Evolutionary conservation across 163 green algal species (phyloP), one percentile per base, ranked within the genome.

Genomic region (Scenedesmus sp.): DNA sequence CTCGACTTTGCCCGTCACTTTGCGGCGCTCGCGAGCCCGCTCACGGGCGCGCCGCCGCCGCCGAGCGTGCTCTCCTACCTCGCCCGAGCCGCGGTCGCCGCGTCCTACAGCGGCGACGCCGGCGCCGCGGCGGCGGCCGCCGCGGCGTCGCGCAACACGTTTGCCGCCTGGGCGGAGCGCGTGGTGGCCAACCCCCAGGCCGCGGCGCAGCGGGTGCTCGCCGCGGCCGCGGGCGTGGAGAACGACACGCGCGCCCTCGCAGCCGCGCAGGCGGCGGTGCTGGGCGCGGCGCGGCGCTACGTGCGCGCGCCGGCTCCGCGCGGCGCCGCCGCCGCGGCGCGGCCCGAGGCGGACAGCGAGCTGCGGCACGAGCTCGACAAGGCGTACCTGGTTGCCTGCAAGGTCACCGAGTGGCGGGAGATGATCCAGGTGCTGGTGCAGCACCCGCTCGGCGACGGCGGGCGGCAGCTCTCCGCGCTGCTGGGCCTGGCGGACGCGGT

Each of bases 351-450:
- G 9, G 53, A 65, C 34, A 54, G 51, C 5, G 62, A 24, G 5
- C 6, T 77, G 11, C 36, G 69, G 5, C 22, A 54, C 57, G 54
- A 77, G 33, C 48, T 77, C 24, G 69, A 77, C 50, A 77, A 29
- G 34, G 69, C 69, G 4, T 77, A 77, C 48, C 54, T 77, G 36
- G 54, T 44, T 60, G 69, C 69, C 20, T 77, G 69, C 20, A 77
- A 77, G 11, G 57, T 45, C 10, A 77, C 51, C 5, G 67, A 77
- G 42, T 77, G 67, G 67, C 33, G 67, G 34, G 67, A 77, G 6
- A 77, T 77, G 67, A 77, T 65, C 22, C 11, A 77, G 69, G 31
- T 71, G 11, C 58, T 70, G 34, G 26, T 70, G 58, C 72, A 62
- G 58, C 72, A 62, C 31, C 28, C 33, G 29, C 60, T 70, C n/a